Evolutionary conservation across 768 basidiomycete genomes (phyloP).

Genomic region (Tephrocybe rancida): DNA sequence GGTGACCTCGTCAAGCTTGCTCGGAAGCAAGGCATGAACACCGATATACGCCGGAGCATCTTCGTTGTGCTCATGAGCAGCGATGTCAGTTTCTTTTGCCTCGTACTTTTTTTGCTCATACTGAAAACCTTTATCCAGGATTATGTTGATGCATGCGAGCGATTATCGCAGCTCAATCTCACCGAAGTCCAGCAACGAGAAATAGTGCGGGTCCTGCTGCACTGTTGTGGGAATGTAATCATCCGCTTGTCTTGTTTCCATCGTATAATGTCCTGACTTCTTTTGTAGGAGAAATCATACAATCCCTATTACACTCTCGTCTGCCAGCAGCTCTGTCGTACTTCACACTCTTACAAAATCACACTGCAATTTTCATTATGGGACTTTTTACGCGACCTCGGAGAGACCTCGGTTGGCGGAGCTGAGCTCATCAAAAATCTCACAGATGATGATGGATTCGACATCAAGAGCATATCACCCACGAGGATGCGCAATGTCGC

Average conservation of each 20-base stretch:
- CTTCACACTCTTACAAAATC: conserved; percentile 84
- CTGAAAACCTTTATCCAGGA: conserved; percentile 55
- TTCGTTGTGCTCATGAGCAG: conserved; percentile 96
- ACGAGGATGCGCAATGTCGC: conserved; percentile 74
- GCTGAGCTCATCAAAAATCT: conserved; percentile 72
- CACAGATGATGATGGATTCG: conserved; percentile 49
- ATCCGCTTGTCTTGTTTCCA: conserved; percentile 3
- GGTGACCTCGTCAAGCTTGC: conserved; percentile 75
- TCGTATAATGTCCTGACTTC: conserved; percentile 1
- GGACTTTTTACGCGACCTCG: conserved; percentile 94
- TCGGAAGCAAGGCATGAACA: conserved; percentile 97
- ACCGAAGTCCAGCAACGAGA: conserved; percentile 93
- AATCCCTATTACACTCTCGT: conserved; percentile 97
- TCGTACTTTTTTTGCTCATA: not conserved
- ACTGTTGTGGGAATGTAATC: conserved; percentile 88
- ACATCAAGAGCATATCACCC: conserved; percentile 54
- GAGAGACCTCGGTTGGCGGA: conserved; percentile 82
- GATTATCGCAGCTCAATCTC: conserved; percentile 81
- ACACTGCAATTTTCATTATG: conserved; percentile 95
- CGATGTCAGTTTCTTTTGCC: conserved; percentile 58
- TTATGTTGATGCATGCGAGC: conserved; percentile 92
- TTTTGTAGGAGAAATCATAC: conserved; percentile 78
- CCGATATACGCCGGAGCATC: conserved; percentile 87
- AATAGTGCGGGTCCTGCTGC: conserved; percentile 88
- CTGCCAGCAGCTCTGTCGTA: conserved; percentile 76